Conservation (phyloP, 1,284 basidiomycete genomes). For the Cutaneotrichosporon cutaneum region DNA sequence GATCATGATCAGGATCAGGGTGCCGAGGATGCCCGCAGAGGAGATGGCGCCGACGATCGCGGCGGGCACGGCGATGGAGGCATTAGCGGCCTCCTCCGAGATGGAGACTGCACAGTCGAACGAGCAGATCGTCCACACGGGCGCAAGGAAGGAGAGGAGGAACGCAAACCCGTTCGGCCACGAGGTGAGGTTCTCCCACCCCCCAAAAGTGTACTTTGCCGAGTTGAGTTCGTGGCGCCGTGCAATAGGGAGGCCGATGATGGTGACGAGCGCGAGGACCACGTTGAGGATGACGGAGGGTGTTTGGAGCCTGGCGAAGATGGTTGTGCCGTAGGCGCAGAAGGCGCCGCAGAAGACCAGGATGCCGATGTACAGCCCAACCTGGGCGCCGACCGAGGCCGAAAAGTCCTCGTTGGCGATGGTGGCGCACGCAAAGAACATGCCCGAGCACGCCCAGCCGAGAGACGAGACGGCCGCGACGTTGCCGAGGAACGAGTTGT, state of each 20-base stretch:
- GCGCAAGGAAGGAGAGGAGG: slow-evolving; percentile 70
- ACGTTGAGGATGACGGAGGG: slow-evolving; percentile 69
- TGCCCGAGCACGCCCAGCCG: slow-evolving; percentile 61
- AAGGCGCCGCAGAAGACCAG: slow-evolving; percentile 52
- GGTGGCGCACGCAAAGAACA: slow-evolving; percentile 46
- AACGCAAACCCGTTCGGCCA: slow-evolving; percentile 74
- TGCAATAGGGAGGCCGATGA: slow-evolving; percentile 70
- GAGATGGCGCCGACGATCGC: slow-evolving; percentile 66
- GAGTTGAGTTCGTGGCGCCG: slow-evolving; percentile 69
- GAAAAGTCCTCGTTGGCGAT: slow-evolving; percentile 40
- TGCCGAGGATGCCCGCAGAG: slow-evolving; percentile 64
- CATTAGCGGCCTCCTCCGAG: slow-evolving; percentile 69
- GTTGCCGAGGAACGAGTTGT: slow-evolving; percentile 60
- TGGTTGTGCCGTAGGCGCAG: slow-evolving; percentile 61
- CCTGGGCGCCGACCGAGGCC: slow-evolving; percentile 40
- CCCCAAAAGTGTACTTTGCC: slow-evolving; percentile 58
- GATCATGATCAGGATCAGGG: slow-evolving; percentile 40
- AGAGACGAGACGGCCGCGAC: slow-evolving; percentile 68
- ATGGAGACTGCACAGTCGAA: slow-evolving; percentile 69
- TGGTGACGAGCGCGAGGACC: slow-evolving; percentile 66
- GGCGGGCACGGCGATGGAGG: slow-evolving; percentile 65
- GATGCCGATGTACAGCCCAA: slow-evolving; percentile 47
- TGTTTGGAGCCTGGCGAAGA: slow-evolving; percentile 70
- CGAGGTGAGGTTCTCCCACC: slow-evolving; percentile 57
- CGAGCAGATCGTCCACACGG: slow-evolving; percentile 69